Evolutionary conservation across 495 filamentous ascomycete genomes (phyloP), one percentile per base, ranked within the genome.

Genomic region (Podospora pseudoanserina): DNA sequence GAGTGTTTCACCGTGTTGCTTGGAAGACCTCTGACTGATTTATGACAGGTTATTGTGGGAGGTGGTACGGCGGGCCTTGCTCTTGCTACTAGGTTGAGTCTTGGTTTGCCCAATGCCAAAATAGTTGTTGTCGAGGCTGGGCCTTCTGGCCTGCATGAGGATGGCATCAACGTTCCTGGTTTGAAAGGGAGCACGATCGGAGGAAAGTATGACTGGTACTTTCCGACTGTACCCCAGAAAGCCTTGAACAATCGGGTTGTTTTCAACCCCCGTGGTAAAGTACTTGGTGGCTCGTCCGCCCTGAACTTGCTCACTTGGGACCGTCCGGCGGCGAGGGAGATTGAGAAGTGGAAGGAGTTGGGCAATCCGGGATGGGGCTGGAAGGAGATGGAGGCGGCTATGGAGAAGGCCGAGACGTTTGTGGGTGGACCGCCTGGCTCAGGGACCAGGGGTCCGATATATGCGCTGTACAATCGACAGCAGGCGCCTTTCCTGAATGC

Each of bases 81-180:
- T 3, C 76, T 89, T n/a, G 88, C 87, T 7, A 82, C 83, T 19
- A 83, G 88, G 34, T 81, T 90, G 18, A 86, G 86, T 9, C 81
- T 84, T 55, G 85, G 86, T 53, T 69, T 78, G 7, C 80, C 83
- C 15, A 74, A 81, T 15, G 79, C 85, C 54, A 76, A 74, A 2
- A 79, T 89, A 59, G 78, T 89, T 7, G 75, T 89, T 11, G 77
- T 88, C 20, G 86, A 89, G 74, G 85, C 86, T 16, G 86, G 86
- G 1, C 77, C 74, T 7, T 78, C 78, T 0, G 80, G 77, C 2
- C 73, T 73, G 1, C 75, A 81, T 19, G 84, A 87, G 60, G 67
- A 68, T 32, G 78, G 81, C 57, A 84, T 87, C 63, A 84, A 82
- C 15, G 71, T 80, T 20, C 78, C 80, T 2, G 71, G 73, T 1